Evolutionary conservation across 139 green algal genomes (phyloP), one percentile per base, ranked within the genome.

Genomic region (Picocystis salinarum): DNA sequence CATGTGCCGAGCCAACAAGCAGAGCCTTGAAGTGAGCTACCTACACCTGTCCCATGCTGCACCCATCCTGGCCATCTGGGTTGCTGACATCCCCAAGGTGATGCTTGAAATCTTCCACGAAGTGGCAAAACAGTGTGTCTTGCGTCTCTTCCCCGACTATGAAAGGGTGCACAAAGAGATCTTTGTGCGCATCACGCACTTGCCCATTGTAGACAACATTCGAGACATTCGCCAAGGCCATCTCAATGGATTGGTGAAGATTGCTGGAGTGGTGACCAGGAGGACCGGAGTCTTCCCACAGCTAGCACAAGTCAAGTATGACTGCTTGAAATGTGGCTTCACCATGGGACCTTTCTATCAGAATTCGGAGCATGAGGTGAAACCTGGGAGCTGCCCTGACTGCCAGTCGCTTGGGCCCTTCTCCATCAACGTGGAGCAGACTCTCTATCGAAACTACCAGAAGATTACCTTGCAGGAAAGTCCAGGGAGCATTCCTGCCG

Each of bases 401-500:
- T 99, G 89, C 66, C 57, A 77, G 50, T 69, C 57, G 42, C 84
- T 84, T 58, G 88, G 85, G 3, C 83, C 85, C 6, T 96, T 96
- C 67, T 48, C 50, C 27, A 69, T 92, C 44, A 70, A 73, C 50
- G 25, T 52, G 24, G 63, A 70, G 45, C 9, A 29, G 13, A 96
- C 88, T 3, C 51, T 93, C 28, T 98, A 96, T 75, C 63, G 77
- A 31, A 94, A 98, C 68, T 97, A 92, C 62, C 89, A 99, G 71
- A 93, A 91, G 71, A 59, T 99, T 22, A 92, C 80, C 28, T 69
- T 98, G 62, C 87, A 98, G 69, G 89, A 99, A 64, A 71, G 61
- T 28, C 89, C 89, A 6, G 83, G 88, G 24, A 79, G 37, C 1
- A 88, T 96, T 40, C 79, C 77, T 15, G 74, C 86, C 3, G 89